Evolutionary conservation across 2,329 filamentous ascomycete genomes (phyloP).

Genomic region (Dothistroma pini): DNA sequence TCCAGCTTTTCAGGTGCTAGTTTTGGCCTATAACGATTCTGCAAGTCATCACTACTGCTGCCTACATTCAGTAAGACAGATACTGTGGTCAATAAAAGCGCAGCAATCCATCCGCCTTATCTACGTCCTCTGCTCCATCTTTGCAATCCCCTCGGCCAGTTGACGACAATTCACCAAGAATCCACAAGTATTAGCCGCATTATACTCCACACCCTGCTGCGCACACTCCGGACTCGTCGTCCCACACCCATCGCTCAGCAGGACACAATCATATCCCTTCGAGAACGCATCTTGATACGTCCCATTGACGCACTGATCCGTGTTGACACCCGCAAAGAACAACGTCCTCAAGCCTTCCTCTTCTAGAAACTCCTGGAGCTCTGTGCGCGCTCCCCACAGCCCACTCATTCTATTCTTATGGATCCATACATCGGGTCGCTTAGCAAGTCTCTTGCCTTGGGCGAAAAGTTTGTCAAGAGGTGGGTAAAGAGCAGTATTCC

Average conservation of each 20-base stretch:
- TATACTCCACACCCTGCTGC: constrained; percentile 36
- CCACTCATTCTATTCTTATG: constrained; percentile 59
- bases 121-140: neutral
- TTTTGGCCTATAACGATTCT: too few species aligned
- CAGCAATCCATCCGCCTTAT: too few species aligned
- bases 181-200: constrained; percentile 35
- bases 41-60: too few species aligned
- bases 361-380: constrained; percentile 43
- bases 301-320: constrained; percentile 58
- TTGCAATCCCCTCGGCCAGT: constrained; percentile 30
- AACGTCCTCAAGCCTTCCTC: constrained; percentile 46
- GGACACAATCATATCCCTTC: constrained; percentile 53
- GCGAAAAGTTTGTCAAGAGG: constrained; percentile 42
- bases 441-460: constrained; percentile 25
- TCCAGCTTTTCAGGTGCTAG: too few species aligned
- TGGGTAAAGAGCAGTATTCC: constrained; percentile 54
- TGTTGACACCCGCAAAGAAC: constrained; percentile 58
- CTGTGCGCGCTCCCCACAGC: constrained; percentile 48
- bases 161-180: constrained; percentile 31
- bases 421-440: constrained; percentile 48
- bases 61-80: too few species aligned
- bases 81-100: too few species aligned
- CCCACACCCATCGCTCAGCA: constrained; percentile 54
- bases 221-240: constrained; percentile 46
- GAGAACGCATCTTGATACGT: constrained; percentile 55